Evolutionary conservation across 306 rosid genomes (phyloP), one percentile per base, ranked within the genome.

Genomic region (Cyclanthera cordifolia): DNA sequence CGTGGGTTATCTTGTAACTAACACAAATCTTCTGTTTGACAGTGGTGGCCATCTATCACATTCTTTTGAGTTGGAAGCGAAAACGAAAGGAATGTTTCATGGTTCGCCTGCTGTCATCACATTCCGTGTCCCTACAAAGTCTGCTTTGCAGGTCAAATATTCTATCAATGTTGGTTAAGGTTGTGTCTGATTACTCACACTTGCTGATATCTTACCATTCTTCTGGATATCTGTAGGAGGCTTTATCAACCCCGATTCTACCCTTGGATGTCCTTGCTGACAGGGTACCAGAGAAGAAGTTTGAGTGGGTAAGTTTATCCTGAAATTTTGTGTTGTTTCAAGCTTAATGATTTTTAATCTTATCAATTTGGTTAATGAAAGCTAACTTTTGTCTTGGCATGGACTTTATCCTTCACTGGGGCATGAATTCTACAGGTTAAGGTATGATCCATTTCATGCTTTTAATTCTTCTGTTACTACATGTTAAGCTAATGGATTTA

Each of bases 241-340:
- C 98, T 50, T 78, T 5, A 55, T 83, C 98, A 78, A 93, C 91
- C 65, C 96, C 98, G 55, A 83, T 93, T 25, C 79, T 82, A 74
- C 98, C 98, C 70, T 74, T 93, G 52, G 98, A 93, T 80, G 77
- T 93, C 75, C 96, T 93, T 32, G 89, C 98, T 45, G 98, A 93
- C 66, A 87, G 87, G 75, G 80, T 87, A 72, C 90, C 96, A 0
- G 95, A 87, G 94, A 86, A 93, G 86, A 93, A 93, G 86, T 74
- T 89, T 53, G 84, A 82, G 74, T 90, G 74, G 93, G 98, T 93
- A 80, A 74, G 88, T 80, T 73, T 73, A 72, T 71, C 28, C 28
- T 54, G 39, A 41, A 37, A 56, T 3, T 51, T 45, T 25, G n/a
- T 8, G 5, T 67, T 7, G 6, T 52, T 23, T 59, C 47, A 49